These are phyloP conservation scores for Colletotrichum aenigma DNA, from an alignment of 2,329 filamentous ascomycete genomes.

Conservation along the genomic window DNA sequence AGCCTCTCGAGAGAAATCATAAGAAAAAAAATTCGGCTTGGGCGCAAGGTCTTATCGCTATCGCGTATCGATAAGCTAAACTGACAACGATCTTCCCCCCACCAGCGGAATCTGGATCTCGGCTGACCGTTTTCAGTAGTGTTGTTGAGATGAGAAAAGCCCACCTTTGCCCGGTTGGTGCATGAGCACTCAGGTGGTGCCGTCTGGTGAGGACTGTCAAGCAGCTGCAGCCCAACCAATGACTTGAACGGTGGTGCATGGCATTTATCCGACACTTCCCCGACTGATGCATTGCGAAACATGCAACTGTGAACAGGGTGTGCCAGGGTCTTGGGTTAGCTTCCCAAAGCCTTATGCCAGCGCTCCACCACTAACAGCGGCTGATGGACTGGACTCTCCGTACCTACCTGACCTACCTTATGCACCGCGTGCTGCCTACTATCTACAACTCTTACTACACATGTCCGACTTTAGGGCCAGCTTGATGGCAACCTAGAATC, in stretches of 20 bases:
- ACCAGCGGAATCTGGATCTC: not conserved
- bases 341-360: conserved; percentile 12
- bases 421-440: not conserved
- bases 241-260: not conserved
- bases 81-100: not conserved
- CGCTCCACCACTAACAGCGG: conserved; percentile 19
- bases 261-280: conserved; percentile 15
- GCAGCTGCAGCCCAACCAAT: not conserved
- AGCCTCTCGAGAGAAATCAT: not conserved
- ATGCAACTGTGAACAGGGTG: conserved; percentile 13
- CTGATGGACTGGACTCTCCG: conserved; percentile 10
- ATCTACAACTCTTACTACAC: not conserved
- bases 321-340: conserved; percentile 17
- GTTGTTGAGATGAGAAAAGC: not conserved
- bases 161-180: not conserved
- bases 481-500: conserved; percentile 15
- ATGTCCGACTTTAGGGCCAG: conserved; percentile 10
- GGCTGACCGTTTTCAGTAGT: not conserved
- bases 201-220: not conserved
- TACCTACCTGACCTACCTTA: not conserved
- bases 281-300: conserved; percentile 20
- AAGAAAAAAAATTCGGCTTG: conserved; percentile 17
- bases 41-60: conserved; percentile 8
- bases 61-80: conserved; percentile 21
- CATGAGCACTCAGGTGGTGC: not conserved